Evolutionary conservation across 805 yeast genomes (phyloP).

Genomic region (Yarrowia divulgata): DNA sequence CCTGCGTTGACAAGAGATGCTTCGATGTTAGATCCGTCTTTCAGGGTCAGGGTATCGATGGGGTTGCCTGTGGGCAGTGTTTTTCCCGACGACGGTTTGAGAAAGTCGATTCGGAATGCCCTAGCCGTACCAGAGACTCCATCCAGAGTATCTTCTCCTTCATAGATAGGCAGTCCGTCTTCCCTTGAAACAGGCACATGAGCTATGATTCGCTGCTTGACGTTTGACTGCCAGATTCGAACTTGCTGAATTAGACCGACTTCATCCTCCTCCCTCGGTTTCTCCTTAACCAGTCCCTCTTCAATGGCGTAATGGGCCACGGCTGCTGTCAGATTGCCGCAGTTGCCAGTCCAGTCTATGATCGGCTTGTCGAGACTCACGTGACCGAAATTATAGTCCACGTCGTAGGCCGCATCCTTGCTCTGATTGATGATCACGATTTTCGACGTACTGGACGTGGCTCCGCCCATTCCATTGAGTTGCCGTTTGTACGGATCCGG

Average conservation of each 20-base stretch:
- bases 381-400: conserved; percentile 41
- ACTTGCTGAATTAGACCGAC: conserved; percentile 2
- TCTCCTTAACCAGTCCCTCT: conserved; percentile 1
- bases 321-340: conserved; percentile 41
- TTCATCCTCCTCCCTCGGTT: conserved; percentile 2
- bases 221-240: conserved; percentile 32
- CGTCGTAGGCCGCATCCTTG: conserved; percentile 10
- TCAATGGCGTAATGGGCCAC: conserved; percentile 41
- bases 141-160: conserved; percentile 30
- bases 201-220: conserved; percentile 18
- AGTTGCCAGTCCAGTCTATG: conserved; percentile 41
- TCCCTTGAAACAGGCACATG: conserved; percentile 28
- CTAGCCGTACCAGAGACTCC: conserved; percentile 38
- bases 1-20: conserved; percentile 27
- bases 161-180: conserved; percentile 13
- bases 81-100: conserved; percentile 39
- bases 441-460: conserved; percentile 41
- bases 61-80: conserved; percentile 41
- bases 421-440: conserved; percentile 35
- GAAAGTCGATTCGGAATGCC: conserved; percentile 37
- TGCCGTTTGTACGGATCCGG: conserved; percentile 41
- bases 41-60: conserved; percentile 4
- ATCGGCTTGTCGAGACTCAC: conserved; percentile 37
- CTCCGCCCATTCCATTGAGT: conserved; percentile 41
- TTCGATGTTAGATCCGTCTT: conserved; percentile 13